Conservation (phyloP, 1,284 basidiomycete species). For the Taiwanofungus camphoratus region DNA sequence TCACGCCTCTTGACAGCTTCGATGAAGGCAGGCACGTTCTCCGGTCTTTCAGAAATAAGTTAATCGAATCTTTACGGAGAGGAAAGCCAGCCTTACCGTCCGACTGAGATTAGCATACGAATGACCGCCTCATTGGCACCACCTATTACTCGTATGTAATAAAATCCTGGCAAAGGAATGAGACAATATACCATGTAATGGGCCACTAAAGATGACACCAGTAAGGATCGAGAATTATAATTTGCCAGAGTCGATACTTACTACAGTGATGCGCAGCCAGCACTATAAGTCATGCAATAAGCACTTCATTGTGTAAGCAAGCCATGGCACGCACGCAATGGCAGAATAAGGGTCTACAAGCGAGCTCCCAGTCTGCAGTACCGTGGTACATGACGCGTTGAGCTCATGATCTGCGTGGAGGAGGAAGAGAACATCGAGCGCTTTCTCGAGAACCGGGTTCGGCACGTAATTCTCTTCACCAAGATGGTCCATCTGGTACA, state of each 20-base stretch:
- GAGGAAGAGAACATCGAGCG: slow-evolving; percentile 80
- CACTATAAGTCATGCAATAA: slow-evolving; percentile 33
- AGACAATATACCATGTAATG: slow-evolving; percentile 55
- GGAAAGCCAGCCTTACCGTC: slow-evolving; percentile 63
- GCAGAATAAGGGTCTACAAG: slow-evolving; percentile 85
- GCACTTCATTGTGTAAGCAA: slow-evolving; percentile 1
- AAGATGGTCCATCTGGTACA: slow-evolving; percentile 84
- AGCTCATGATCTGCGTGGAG: slow-evolving; percentile 87
- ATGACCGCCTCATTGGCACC: slow-evolving; percentile 88
- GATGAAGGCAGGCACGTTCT: slow-evolving; percentile 80
- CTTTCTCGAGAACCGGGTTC: slow-evolving; percentile 78
- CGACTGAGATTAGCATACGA: slow-evolving; percentile 83
- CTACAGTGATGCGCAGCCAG: slow-evolving; percentile 82
- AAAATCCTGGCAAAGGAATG: background rate
- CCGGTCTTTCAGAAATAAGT: slow-evolving; percentile 41
- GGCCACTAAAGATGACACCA: slow-evolving; percentile 47
- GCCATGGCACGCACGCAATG: slow-evolving; percentile 47
- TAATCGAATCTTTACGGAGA: background rate
- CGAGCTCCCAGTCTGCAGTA: slow-evolving; percentile 81
- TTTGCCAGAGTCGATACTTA: slow-evolving; percentile 32
- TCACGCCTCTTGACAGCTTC: slow-evolving; percentile 82
- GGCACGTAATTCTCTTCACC: slow-evolving; percentile 70
- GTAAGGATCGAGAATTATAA: background rate
- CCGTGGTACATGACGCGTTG: slow-evolving; percentile 80
- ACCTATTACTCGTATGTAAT: slow-evolving; percentile 32